Percentiles rank a stretch among this genome's conserved stretches.
Evolutionary conservation across 208 protist species (phyloP).

Genomic region (Crithidia expoeki): DNA sequence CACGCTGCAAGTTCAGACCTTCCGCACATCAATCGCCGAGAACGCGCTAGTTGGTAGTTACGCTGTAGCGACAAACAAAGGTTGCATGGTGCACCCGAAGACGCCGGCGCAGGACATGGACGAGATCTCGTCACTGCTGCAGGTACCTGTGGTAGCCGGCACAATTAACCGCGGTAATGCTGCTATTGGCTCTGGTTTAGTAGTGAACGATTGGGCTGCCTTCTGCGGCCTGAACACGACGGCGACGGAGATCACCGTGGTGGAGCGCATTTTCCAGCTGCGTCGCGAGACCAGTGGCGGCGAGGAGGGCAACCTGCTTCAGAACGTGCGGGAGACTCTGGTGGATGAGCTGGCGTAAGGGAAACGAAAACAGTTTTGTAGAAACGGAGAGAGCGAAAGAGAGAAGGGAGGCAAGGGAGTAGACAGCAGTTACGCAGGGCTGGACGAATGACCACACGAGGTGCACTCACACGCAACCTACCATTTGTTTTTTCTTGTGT

Average conservation of each 20-base stretch:
- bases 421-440: not conserved
- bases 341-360: conserved; percentile 89
- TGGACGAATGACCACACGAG: too few relatives aligned
- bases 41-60: conserved; percentile 99
- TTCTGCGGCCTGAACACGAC: conserved; percentile 99
- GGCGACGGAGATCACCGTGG: conserved; percentile 98
- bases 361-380: not conserved
- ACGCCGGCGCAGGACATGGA: conserved; percentile 98
- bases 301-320: conserved; percentile 78
- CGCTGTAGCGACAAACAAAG: conserved; percentile 97
- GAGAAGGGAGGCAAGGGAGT: not conserved
- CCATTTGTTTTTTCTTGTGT: conserved; percentile 9
- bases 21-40: conserved; percentile 97
- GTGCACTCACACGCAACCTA: too few relatives aligned
- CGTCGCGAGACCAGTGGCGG: conserved; percentile 61
- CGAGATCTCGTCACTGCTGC: conserved; percentile 97
- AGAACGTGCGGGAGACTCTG: conserved; percentile 85
- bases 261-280: conserved; percentile 99
- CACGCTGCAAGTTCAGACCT: conserved; percentile 98
- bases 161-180: conserved; percentile 99
- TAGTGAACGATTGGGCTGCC: conserved; percentile 99
- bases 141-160: conserved; percentile 98
- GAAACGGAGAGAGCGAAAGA: conserved; percentile 4
- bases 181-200: conserved; percentile 93
- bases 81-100: conserved; percentile 97